Percentiles rank a stretch among this genome's conserved stretches.
Evolutionary conservation across 2,329 filamentous ascomycete species (phyloP).

Genomic region (Bipolaris bicolor): DNA sequence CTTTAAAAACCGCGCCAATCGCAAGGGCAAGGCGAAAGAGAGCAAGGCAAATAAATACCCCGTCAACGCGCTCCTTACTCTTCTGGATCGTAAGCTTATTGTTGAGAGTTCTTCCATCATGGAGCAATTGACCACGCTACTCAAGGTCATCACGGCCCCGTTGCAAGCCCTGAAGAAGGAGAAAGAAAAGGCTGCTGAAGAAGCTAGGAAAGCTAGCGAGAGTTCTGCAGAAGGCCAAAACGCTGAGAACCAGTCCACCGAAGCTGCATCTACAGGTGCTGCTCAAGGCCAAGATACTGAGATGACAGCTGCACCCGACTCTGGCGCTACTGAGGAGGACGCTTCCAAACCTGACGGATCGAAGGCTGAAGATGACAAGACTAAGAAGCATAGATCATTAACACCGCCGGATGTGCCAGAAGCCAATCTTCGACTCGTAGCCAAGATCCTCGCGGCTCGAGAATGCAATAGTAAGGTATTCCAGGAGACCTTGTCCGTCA

Average conservation of each 20-base stretch:
- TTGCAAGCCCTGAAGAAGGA: conserved; percentile 85
- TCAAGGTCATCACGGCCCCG: conserved; percentile 87
- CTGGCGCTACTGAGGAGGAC: conserved; percentile 41
- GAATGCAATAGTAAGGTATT: conserved; percentile 98
- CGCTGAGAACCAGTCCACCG: conserved; percentile 25
- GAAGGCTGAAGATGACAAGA: conserved; percentile 34
- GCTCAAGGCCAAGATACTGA: conserved; percentile 34
- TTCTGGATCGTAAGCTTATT: conserved; percentile 91
- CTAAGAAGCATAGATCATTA: conserved; percentile 67
- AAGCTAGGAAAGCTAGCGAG: conserved; percentile 46
- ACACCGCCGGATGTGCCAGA: conserved; percentile 85
- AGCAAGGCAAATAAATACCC: conserved; percentile 84
- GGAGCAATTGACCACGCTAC: conserved; percentile 85
- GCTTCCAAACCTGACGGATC: conserved; percentile 45
- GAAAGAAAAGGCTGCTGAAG: conserved; percentile 68
- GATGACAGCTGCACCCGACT: conserved; percentile 43
- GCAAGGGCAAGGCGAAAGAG: conserved; percentile 89
- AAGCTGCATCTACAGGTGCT: conserved; percentile 16
- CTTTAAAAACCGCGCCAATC: conserved; percentile 75
- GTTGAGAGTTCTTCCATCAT: conserved; percentile 98
- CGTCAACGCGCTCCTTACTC: conserved; percentile 84
- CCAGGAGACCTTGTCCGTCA: conserved; percentile 96
- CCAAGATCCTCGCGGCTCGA: conserved; percentile 92
- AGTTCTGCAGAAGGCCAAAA: conserved; percentile 26
- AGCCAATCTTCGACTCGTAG: conserved; percentile 88